A percentile compares a stretch with the other conserved stretches of the same genome.
Conservation (phyloP, 169 alveolate species). For the Cryptosporidium viatorum region DNA sequence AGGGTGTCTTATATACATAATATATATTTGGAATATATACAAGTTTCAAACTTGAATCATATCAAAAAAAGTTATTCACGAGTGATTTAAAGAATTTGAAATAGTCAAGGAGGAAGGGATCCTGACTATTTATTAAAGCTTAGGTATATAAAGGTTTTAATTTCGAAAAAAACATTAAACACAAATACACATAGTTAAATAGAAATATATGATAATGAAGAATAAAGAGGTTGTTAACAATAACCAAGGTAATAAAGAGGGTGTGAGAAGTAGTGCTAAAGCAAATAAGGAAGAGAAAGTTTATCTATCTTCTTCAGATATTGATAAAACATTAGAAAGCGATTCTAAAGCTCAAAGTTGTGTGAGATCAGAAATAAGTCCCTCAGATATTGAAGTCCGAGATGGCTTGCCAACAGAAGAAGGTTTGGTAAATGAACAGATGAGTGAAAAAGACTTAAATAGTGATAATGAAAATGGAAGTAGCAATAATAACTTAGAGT, state of each 20-base stretch:
- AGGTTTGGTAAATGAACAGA: background rate
- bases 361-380: background rate
- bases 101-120: background rate
- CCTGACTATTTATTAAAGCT: constrained; percentile 1
- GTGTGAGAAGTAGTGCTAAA: background rate
- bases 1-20: background rate
- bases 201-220: background rate
- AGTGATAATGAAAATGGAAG: background rate
- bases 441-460: background rate
- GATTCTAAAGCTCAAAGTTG: background rate
- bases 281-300: background rate
- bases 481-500: background rate
- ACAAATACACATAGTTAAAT: too few relatives aligned
- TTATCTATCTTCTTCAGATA: background rate
- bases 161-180: background rate
- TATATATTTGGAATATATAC: too few relatives aligned
- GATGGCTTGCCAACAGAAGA: background rate
- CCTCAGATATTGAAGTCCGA: background rate
- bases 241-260: background rate
- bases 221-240: background rate
- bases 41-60: background rate
- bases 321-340: background rate
- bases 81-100: background rate
- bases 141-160: constrained; percentile 8
- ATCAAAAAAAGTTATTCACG: background rate